These are phyloP conservation scores for Alternaria gaisen DNA, from an alignment of 2,329 filamentous ascomycete species.

Conservation along the genomic window DNA sequence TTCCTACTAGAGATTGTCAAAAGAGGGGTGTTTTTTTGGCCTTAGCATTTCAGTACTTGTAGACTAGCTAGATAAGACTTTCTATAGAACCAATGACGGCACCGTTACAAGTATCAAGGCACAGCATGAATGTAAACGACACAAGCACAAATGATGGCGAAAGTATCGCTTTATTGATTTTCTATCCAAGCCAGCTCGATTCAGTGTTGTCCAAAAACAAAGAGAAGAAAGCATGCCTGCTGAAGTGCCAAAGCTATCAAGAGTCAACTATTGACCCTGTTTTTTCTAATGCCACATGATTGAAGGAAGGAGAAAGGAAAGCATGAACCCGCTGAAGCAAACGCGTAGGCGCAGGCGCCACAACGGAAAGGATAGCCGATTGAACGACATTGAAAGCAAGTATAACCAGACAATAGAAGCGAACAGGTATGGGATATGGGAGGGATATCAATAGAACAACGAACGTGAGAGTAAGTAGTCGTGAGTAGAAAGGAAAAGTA, in stretches of 20 bases:
- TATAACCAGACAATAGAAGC: constrained; percentile 9
- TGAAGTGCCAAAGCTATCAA: not conserved
- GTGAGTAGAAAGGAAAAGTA: not conserved
- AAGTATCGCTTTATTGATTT: constrained; percentile 2
- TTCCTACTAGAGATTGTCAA: not conserved
- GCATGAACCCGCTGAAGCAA: not conserved
- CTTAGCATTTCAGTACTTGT: not conserved
- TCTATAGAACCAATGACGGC: not conserved
- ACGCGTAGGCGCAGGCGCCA: not conserved
- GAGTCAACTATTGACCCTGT: not conserved
- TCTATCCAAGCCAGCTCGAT: constrained; percentile 5
- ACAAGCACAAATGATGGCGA: not conserved
- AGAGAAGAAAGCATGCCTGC: constrained; percentile 1
- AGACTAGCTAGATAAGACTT: not conserved
- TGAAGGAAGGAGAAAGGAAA: not conserved
- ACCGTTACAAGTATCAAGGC: not conserved
- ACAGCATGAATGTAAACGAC: not conserved
- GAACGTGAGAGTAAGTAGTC: constrained; percentile 10
- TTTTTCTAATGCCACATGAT: not conserved
- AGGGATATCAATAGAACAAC: constrained; percentile 18
- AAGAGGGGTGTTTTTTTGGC: not conserved
- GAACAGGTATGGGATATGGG: constrained; percentile 8
- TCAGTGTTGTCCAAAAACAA: not conserved
- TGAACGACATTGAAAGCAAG: constrained; percentile 9
- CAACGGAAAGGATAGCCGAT: not conserved